These are phyloP conservation scores for Botrytis medusae DNA, from an alignment of 2,329 filamentous ascomycete species.

Conservation along the genomic window DNA sequence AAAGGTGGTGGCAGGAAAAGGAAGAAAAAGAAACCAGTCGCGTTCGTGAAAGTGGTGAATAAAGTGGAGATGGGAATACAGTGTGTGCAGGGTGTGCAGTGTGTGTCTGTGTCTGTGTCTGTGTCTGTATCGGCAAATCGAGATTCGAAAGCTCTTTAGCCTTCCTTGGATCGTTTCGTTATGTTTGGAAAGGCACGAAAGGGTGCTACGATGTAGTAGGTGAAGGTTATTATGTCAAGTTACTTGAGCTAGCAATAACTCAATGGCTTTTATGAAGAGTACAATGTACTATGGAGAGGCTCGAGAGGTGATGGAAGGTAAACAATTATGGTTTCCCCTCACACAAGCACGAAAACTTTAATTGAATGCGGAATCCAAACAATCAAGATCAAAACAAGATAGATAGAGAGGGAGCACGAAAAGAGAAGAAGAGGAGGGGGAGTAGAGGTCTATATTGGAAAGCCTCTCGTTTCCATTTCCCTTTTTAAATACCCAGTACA, in stretches of 20 bases:
- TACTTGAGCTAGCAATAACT: not conserved
- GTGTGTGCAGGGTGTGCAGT: not conserved
- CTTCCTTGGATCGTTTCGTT: not conserved
- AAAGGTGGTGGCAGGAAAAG: conserved; percentile 9
- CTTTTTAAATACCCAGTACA: not conserved
- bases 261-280: not conserved
- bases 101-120: not conserved
- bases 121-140: not conserved
- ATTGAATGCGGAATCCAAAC: not conserved
- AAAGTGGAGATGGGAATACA: not conserved
- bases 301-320: not conserved
- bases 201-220: not conserved
- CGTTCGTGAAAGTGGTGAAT: conserved; percentile 8
- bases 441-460: conserved; percentile 15
- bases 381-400: not conserved
- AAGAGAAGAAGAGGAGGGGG: not conserved
- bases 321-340: not conserved
- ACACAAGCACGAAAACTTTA: not conserved
- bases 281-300: not conserved
- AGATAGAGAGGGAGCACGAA: not conserved
- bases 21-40: conserved; percentile 10
- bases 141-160: not conserved
- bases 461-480: not conserved
- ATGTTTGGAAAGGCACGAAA: not conserved
- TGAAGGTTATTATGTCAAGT: not conserved